Evolutionary conservation across 768 basidiomycete genomes (phyloP).

Genomic region (Sutorius australiensis): DNA sequence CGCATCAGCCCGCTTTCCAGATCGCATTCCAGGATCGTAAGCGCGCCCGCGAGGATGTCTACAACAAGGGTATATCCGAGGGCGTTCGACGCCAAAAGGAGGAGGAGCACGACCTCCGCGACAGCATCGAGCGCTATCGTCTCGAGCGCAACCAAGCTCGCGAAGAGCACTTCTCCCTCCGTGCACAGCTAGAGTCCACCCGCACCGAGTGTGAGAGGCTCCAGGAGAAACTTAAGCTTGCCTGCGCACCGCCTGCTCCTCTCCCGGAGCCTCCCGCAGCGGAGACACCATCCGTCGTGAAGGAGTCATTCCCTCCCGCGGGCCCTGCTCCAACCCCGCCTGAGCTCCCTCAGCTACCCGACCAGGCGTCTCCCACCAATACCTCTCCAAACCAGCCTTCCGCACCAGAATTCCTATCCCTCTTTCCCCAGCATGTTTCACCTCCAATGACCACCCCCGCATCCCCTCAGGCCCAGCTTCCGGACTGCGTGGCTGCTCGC

Average conservation of each 20-base stretch:
- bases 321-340: background rate
- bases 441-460: slow-evolving; percentile 30
- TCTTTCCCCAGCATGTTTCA: slow-evolving; percentile 20
- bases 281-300: background rate
- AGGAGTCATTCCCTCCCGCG: slow-evolving; percentile 6
- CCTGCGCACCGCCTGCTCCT: background rate
- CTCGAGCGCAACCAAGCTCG: slow-evolving; percentile 36
- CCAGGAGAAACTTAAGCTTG: slow-evolving; percentile 21
- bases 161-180: slow-evolving; percentile 31
- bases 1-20: slow-evolving; percentile 37
- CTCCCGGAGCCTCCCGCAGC: slow-evolving; percentile 4
- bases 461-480: slow-evolving; percentile 33
- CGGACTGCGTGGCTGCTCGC: slow-evolving; percentile 33
- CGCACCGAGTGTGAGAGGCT: slow-evolving; percentile 34
- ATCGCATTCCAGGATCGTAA: slow-evolving; percentile 39
- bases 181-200: slow-evolving; percentile 32
- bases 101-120: slow-evolving; percentile 34
- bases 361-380: background rate
- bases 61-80: slow-evolving; percentile 38
- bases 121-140: slow-evolving; percentile 33
- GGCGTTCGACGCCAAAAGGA: slow-evolving; percentile 40
- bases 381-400: slow-evolving; percentile 14
- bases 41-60: slow-evolving; percentile 36
- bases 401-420: slow-evolving; percentile 14
- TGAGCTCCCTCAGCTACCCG: background rate